Base-by-base conservation (phyloP, 2,329 filamentous ascomycete species). In the Peltaster fructicola region DNA sequence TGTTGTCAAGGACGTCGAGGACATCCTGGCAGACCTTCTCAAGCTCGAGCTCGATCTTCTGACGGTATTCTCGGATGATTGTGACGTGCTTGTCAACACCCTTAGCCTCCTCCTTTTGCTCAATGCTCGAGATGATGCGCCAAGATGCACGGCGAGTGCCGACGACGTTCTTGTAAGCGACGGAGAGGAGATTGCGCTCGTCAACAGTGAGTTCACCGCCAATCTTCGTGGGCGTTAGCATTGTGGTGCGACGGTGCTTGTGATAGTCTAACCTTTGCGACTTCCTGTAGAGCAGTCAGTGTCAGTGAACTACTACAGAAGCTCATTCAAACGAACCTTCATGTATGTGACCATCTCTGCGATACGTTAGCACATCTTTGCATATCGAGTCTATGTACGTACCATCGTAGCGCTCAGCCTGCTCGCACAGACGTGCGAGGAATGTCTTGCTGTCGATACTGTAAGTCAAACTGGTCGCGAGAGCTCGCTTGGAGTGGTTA, bases 91-190 rank as follows among this genome's bases (percentile, higher is more conserved):
- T 85, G 51, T 90, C 81, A 42, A 77, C 81, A 53, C 85, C 85
- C 73, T 93, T 95, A 54, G 82, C 88, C 65, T 95, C 85, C 68
- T 95, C 85, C 75, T 95, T 95, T 63, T 95, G 85, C 68, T 95
- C 85, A 60, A 98, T 95, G 54, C 88, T 95, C 54, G 84, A 90
- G 63, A 98, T 90, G 62, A 98, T 95, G 63, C 85, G 75, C 85
- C 85, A 98, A 48, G 82, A 93, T 53, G 85, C 85, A 73, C 88
- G 85, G 59, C 85, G 77, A 53, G 88, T 90, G 50, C 88, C 85
- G 49, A 98, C 81, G 34, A 98, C 88, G 63, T 98, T 98, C 79
- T 98, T 98, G 76, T 98, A 98, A 55, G 85, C 85, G 50, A 95
- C 88, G 41, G 81, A 92, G 41, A 98, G 75, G 39, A 98, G 78